Percentiles rank a stretch among this genome's conserved stretches.
These are phyloP conservation scores for Myxozyma lipomycoides DNA, from an alignment of 805 yeast species.

Conservation along the genomic window DNA sequence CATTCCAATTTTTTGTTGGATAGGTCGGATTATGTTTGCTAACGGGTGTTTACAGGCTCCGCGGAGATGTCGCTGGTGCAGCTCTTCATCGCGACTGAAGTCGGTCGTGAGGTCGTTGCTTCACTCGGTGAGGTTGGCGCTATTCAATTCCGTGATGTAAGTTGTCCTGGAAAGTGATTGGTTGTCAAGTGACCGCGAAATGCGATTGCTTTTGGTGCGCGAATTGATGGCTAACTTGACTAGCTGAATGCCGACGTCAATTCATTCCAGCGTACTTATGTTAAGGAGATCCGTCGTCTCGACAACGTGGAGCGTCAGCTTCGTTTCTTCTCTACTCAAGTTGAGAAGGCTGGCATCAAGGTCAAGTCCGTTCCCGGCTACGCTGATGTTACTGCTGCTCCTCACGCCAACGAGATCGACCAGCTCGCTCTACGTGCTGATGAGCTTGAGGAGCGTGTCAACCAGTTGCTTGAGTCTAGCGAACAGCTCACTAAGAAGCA, in stretches of 20 bases:
- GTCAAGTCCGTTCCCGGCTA: slow-evolving; percentile 41
- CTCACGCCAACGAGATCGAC: slow-evolving; percentile 62
- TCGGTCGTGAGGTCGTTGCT: slow-evolving; percentile 79
- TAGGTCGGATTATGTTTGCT: background rate
- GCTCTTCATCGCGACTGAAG: slow-evolving; percentile 85
- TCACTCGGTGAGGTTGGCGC: slow-evolving; percentile 81
- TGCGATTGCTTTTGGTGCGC: background rate
- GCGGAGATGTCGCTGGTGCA: slow-evolving; percentile 97
- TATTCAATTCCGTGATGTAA: slow-evolving; percentile 75
- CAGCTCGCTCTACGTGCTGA: slow-evolving; percentile 60
- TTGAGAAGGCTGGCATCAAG: slow-evolving; percentile 34
- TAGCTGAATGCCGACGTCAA: slow-evolving; percentile 66
- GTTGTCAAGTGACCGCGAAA: too few relatives aligned
- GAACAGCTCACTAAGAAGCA: slow-evolving; percentile 61
- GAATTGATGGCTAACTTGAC: background rate
- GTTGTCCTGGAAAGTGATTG: background rate
- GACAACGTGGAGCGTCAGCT: slow-evolving; percentile 89
- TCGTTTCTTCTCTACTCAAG: slow-evolving; percentile 40
- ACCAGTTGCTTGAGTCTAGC: slow-evolving; percentile 65
- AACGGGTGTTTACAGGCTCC: slow-evolving; percentile 50
- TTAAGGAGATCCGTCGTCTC: slow-evolving; percentile 74
- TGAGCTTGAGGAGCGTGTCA: slow-evolving; percentile 67
- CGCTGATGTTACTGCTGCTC: slow-evolving; percentile 40
- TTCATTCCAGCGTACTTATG: slow-evolving; percentile 86
- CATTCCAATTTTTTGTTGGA: background rate